phyloP scores from a whole-genome alignment of 2,329 filamentous ascomycete species.

The Xylariaceae sp. region DNA sequence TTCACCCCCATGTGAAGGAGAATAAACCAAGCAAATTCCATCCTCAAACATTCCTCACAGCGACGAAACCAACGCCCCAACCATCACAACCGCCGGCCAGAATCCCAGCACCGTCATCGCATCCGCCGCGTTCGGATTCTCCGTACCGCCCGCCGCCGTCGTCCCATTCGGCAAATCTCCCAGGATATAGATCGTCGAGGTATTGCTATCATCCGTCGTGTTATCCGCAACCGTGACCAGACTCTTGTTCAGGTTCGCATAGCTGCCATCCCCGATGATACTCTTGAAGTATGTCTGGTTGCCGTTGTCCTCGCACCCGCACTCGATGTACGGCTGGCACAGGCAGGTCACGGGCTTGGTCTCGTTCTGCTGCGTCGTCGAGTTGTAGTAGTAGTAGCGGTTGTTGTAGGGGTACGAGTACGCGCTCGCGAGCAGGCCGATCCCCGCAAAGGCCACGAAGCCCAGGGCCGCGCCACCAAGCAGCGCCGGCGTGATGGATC shows the following conservation, averaged over 20 bases:
- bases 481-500: conserved; percentile 50
- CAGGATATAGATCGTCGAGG: conserved; percentile 62
- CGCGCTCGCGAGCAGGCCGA: conserved; percentile 48
- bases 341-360: conserved; percentile 57
- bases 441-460: conserved; percentile 47
- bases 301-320: conserved; percentile 62
- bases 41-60: conserved; percentile 23
- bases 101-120: conserved; percentile 36
- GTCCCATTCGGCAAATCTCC: conserved; percentile 71
- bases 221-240: conserved; percentile 59
- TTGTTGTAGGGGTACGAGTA: conserved; percentile 54
- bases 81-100: conserved; percentile 45
- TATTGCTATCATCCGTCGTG: conserved; percentile 50
- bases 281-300: conserved; percentile 55
- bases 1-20: background rate
- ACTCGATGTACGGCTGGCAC: conserved; percentile 49
- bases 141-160: conserved; percentile 44
- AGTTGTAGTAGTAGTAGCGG: conserved; percentile 45
- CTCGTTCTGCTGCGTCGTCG: conserved; percentile 49
- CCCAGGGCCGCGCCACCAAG: conserved; percentile 42
- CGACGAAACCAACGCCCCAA: conserved; percentile 40
- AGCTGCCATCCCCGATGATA: conserved; percentile 63
- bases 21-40: background rate
- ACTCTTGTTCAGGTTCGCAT: conserved; percentile 53
- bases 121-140: conserved; percentile 33